These are phyloP conservation scores for Aspergillus arachidicola DNA, from an alignment of 2,329 filamentous ascomycete species.

Conservation along the genomic window DNA sequence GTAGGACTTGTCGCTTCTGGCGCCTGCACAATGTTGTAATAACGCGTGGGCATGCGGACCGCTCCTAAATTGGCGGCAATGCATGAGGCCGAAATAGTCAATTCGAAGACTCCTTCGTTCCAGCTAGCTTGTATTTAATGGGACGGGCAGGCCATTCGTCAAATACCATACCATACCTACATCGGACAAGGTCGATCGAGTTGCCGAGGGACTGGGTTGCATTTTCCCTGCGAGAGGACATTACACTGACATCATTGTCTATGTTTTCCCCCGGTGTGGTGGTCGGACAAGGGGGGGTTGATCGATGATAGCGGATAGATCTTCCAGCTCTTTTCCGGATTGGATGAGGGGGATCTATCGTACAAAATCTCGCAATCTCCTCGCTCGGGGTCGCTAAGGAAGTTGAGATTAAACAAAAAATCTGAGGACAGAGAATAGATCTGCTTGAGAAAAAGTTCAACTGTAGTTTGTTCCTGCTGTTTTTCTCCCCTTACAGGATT, in stretches of 20 bases:
- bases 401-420: not conserved
- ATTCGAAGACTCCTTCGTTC: not conserved
- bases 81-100: slow-evolving; percentile 25
- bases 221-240: slow-evolving; percentile 2
- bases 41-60: slow-evolving; percentile 14
- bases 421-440: not conserved
- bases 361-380: not conserved
- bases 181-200: not conserved
- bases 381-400: not conserved
- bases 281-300: not conserved
- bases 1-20: slow-evolving; percentile 2
- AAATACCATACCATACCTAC: not conserved
- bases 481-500: not conserved
- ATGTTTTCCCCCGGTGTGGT: not conserved
- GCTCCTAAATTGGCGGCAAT: slow-evolving; percentile 17
- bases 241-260: slow-evolving; percentile 20
- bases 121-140: slow-evolving; percentile 2
- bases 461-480: not conserved
- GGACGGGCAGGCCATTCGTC: not conserved
- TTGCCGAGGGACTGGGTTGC: not conserved
- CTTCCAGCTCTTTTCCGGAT: not conserved
- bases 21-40: slow-evolving; percentile 31
- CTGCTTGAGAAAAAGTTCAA: not conserved
- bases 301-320: not conserved
- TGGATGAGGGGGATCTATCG: not conserved